Conservation (phyloP, 345 rosid genomes). For the Abelmoschus esculentus region DNA sequence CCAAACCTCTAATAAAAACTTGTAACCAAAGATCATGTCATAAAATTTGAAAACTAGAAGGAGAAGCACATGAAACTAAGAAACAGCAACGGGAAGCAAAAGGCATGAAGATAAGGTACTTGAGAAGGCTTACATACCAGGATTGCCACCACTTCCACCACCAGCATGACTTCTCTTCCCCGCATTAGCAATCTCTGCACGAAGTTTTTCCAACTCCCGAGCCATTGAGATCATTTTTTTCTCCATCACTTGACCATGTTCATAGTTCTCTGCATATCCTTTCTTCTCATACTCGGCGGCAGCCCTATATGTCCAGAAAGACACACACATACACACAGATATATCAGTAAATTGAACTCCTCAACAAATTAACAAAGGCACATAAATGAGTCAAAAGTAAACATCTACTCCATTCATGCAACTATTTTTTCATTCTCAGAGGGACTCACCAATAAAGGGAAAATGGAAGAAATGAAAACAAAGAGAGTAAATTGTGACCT, state of each 20-base stretch:
- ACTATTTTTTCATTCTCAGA: too few relatives aligned
- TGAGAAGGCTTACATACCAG: slow-evolving; percentile 27
- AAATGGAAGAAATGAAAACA: too few relatives aligned
- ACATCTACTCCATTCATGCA: not conserved
- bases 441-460: too few relatives aligned
- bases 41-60: not conserved
- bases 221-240: slow-evolving; percentile 88
- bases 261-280: slow-evolving; percentile 92
- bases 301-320: slow-evolving; percentile 38
- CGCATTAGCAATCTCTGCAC: slow-evolving; percentile 84
- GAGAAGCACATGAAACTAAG: not conserved
- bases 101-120: not conserved
- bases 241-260: slow-evolving; percentile 89
- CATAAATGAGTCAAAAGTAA: not conserved
- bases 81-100: not conserved
- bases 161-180: slow-evolving; percentile 62
- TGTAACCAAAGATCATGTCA: not conserved
- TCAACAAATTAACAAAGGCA: not conserved
- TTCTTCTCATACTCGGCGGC: slow-evolving; percentile 96
- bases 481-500: slow-evolving; percentile 33
- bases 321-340: not conserved
- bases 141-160: slow-evolving; percentile 41
- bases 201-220: slow-evolving; percentile 89
- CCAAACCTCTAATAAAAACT: not conserved
- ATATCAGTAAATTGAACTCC: too few relatives aligned